Evolutionary conservation across 202 grass and related monocot species (phyloP), one percentile per base, ranked within the genome.

Genomic region (Zoysia matrella): DNA sequence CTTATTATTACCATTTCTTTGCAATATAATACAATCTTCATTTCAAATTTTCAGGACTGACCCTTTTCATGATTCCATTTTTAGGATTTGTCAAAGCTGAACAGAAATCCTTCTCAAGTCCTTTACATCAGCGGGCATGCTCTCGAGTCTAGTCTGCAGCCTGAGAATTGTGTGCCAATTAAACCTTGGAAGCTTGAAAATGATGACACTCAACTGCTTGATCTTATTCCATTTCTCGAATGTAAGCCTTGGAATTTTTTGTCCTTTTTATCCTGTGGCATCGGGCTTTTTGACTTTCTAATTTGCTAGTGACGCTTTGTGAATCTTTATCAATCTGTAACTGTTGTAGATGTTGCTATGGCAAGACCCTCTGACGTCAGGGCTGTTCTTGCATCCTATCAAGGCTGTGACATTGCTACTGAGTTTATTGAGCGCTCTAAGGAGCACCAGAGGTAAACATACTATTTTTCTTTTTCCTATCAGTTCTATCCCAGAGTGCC

Each of bases 191-290:
- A 89, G 80, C 88, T 98, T 88, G 95, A 95, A 90, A 86, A 86
- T 67, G 83, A 91, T 39, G 95, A 98, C 57, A 98, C 95, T 52
- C 90, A 88, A 69, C 89, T 95, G 60, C 84, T 98, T 47, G 95
- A 98, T 95, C 89, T 95, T 81, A 89, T 98, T 95, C 95, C 92
- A 43, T 98, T 98, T 90, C 95, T 98, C 45, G 95, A 98, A 92
- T 98, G 92, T 95, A 90, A 89, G 84, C 10, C 13, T 11, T 69
- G 12, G 9, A 40, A 73, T 79, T 18, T 43, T 68, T 10, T 68
- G 6, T 63, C 8, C 47, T 72, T 52, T 49, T 77, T 53, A 65
- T 72, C 55, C 22, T 47, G 22, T 42, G 43, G 30, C 8, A 16
- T 58, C 41, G 39, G 51, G 49, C 1, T 50, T 80, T 71, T 77